These are phyloP conservation scores for Boletales sp. DNA, from an alignment of 768 basidiomycete genomes.

Conservation along the genomic window DNA sequence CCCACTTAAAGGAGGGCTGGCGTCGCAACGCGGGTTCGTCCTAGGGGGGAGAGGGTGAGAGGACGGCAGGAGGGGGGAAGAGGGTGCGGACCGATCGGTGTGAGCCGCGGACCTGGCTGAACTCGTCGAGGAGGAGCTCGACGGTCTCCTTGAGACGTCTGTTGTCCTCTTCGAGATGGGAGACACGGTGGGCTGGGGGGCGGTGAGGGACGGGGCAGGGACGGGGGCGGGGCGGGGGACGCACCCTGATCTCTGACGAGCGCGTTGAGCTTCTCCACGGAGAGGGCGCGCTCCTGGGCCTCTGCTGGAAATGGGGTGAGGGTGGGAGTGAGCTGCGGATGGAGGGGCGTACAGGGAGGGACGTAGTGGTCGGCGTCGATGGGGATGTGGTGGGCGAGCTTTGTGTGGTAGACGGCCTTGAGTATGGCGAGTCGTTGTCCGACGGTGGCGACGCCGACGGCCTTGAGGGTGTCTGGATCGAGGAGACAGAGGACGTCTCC, in stretches of 20 bases:
- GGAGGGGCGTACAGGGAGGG: slow-evolving; percentile 69
- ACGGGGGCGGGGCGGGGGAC: too few relatives aligned
- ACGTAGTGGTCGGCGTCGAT: slow-evolving; percentile 84
- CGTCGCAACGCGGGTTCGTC: slow-evolving; percentile 52
- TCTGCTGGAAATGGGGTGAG: slow-evolving; percentile 42
- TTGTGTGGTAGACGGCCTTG: slow-evolving; percentile 87
- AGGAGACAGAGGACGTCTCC: slow-evolving; percentile 87
- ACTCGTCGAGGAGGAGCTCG: slow-evolving; percentile 64
- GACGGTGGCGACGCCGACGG: slow-evolving; percentile 83
- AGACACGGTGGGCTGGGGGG: slow-evolving; percentile 62
- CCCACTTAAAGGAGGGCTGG: slow-evolving; percentile 89
- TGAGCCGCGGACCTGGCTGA: slow-evolving; percentile 41
- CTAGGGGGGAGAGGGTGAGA: neutral
- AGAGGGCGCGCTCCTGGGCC: slow-evolving; percentile 51
- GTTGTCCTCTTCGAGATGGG: slow-evolving; percentile 74
- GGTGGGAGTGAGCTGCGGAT: too few relatives aligned
- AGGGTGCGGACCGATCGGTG: slow-evolving; percentile 15
- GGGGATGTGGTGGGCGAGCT: slow-evolving; percentile 77
- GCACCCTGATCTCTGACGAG: slow-evolving; percentile 74
- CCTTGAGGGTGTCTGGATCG: slow-evolving; percentile 80
- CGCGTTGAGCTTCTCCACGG: slow-evolving; percentile 62
- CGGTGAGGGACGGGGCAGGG: neutral
- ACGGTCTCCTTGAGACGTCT: slow-evolving; percentile 60
- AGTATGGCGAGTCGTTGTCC: slow-evolving; percentile 91
- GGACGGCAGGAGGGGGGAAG: slow-evolving; percentile 1